These are phyloP conservation scores for Leishmania aethiopica DNA, from an alignment of 208 protist genomes.

Conservation along the genomic window DNA sequence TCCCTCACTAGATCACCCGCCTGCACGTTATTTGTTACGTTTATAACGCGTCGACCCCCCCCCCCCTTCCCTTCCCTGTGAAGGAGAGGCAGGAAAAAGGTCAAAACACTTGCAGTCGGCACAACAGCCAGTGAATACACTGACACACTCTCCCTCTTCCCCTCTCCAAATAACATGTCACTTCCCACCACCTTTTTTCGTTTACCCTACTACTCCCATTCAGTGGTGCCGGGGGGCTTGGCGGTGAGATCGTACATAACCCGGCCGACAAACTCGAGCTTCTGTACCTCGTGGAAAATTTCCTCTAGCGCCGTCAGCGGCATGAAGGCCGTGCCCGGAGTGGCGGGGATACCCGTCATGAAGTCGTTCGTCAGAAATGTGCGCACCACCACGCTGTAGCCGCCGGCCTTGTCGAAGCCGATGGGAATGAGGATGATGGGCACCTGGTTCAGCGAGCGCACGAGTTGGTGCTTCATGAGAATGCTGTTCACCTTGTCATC, in stretches of 20 bases:
- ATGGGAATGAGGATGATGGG: slow-evolving; percentile 94
- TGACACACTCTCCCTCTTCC: neutral
- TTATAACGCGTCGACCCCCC: neutral
- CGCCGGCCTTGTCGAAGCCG: slow-evolving; percentile 69
- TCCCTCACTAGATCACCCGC: neutral
- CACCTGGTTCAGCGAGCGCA: slow-evolving; percentile 91
- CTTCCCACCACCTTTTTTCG: neutral
- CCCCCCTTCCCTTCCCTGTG: neutral
- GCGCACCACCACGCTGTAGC: slow-evolving; percentile 91
- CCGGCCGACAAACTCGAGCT: slow-evolving; percentile 85
- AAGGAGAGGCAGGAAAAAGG: neutral
- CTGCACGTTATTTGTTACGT: neutral
- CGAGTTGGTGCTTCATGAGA: slow-evolving; percentile 81
- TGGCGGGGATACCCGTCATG: slow-evolving; percentile 95
- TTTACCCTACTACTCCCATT: slow-evolving; percentile 91
- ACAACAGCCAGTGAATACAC: neutral
- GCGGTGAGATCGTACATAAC: slow-evolving; percentile 96
- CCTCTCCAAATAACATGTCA: neutral
- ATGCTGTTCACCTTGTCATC: slow-evolving; percentile 89
- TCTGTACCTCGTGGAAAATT: slow-evolving; percentile 73
- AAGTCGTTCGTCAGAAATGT: slow-evolving; percentile 97
- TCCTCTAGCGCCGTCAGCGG: slow-evolving; percentile 80
- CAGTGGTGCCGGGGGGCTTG: slow-evolving; percentile 98
- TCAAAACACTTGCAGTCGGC: neutral
- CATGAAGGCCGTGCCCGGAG: slow-evolving; percentile 85